These are phyloP conservation scores for Metschnikowia kofuensis DNA, from an alignment of 805 yeast species.

Conservation along the genomic window DNA sequence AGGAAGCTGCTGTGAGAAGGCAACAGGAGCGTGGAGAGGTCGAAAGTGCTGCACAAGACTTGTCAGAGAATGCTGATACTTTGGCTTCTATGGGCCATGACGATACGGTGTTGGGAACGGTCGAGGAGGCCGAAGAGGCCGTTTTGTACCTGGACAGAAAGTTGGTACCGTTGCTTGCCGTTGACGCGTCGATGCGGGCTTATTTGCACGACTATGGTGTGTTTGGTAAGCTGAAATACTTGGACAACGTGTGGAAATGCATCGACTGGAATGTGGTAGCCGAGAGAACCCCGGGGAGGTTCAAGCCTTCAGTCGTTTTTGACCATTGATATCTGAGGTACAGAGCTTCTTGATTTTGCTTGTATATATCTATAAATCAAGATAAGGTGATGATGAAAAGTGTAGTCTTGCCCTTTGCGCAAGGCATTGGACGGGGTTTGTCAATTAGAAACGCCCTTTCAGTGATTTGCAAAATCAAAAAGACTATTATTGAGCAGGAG, in stretches of 20 bases:
- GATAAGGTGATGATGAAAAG: not conserved
- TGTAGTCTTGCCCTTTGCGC: no score
- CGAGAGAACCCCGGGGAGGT: slow-evolving; percentile 34
- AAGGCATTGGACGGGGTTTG: no score
- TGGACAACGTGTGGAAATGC: slow-evolving; percentile 44
- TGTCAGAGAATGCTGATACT: not conserved
- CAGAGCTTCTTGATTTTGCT: not conserved
- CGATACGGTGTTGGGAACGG: slow-evolving; percentile 32
- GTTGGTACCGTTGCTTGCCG: slow-evolving; percentile 60
- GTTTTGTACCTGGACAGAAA: slow-evolving; percentile 35
- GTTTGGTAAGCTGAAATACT: slow-evolving; percentile 45
- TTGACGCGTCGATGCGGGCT: slow-evolving; percentile 70
- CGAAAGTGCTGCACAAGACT: slow-evolving; percentile 2
- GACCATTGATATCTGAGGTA: slow-evolving; percentile 6
- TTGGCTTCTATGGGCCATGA: slow-evolving; percentile 11
- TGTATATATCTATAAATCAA: not conserved
- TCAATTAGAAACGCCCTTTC: no score
- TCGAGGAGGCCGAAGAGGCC: slow-evolving; percentile 41
- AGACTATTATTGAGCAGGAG: no score
- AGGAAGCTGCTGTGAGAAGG: slow-evolving; percentile 25
- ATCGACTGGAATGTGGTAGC: slow-evolving; percentile 43
- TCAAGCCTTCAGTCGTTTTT: slow-evolving; percentile 20
- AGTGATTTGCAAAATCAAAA: no score
- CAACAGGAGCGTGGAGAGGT: slow-evolving; percentile 22
- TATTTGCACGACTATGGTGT: slow-evolving; percentile 76